Percentiles rank a stretch among this genome's conserved stretches.
Evolutionary conservation across 441 rosid genomes (phyloP).

Genomic region (Jatropha podagrica): DNA sequence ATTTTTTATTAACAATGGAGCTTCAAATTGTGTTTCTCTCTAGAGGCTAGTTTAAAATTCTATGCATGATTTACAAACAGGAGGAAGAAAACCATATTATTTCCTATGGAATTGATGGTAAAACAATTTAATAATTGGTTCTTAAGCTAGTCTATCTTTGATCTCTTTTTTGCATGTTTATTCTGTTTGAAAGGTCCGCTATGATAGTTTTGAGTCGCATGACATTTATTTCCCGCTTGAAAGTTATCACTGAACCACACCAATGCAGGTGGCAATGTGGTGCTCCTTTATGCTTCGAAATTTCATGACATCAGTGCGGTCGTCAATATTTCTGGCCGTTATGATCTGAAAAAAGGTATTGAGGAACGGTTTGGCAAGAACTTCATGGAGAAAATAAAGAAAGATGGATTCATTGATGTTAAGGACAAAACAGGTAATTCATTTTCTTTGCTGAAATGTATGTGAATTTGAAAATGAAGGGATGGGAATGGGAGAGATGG

Average conservation of each 20-base stretch:
- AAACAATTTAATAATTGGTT: not conserved
- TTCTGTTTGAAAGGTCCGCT: not conserved
- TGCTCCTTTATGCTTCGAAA: conserved; percentile 83
- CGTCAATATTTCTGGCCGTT: conserved; percentile 81
- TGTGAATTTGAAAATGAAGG: not conserved
- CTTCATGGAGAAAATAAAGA: conserved; percentile 55
- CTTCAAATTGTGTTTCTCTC: not conserved
- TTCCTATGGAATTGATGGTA: not conserved
- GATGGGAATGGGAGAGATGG: no score
- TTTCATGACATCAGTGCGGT: conserved; percentile 52
- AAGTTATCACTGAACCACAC: conserved; percentile 7
- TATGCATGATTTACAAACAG: no score
- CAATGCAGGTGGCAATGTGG: conserved; percentile 67
- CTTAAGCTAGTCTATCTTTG: not conserved
- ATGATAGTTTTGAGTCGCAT: not conserved
- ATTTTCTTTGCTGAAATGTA: not conserved
- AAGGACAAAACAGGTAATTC: conserved; percentile 53
- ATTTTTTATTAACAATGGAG: not conserved
- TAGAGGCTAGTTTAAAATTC: no score
- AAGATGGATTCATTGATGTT: conserved; percentile 66
- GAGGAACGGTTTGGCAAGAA: conserved; percentile 67
- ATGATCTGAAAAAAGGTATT: conserved; percentile 61
- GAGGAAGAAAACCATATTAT: not conserved
- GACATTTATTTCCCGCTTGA: not conserved
- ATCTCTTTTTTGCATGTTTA: not conserved